Percentiles rank a stretch among this genome's conserved stretches.
phyloP scores from a whole-genome alignment of 2,329 filamentous ascomycete species.

The Colletotrichum nymphaeae region DNA sequence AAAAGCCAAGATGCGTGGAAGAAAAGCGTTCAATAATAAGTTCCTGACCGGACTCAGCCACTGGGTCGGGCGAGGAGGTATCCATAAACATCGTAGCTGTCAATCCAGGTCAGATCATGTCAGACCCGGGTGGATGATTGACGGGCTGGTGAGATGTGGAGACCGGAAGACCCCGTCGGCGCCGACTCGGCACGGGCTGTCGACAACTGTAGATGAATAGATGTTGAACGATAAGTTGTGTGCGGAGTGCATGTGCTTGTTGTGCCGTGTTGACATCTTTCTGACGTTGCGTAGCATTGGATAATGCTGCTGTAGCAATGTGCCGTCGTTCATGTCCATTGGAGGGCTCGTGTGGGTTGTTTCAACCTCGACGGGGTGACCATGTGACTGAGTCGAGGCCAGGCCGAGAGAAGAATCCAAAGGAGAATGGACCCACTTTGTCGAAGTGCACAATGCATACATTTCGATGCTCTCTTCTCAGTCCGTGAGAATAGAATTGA shows the following conservation, averaged over 20 bases:
- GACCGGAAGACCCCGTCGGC: not conserved
- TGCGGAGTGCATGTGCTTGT: not conserved
- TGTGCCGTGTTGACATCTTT: not conserved
- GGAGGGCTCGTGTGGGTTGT: constrained; percentile 13
- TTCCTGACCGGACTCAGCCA: not conserved
- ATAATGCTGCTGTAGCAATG: constrained; percentile 1
- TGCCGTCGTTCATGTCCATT: not conserved
- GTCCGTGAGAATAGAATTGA: not conserved
- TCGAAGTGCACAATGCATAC: not conserved
- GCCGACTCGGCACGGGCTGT: constrained; percentile 17
- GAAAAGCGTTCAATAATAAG: not conserved
- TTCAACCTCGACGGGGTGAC: constrained; percentile 24
- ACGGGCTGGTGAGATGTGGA: not conserved
- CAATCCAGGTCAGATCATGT: not conserved
- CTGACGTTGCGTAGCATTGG: not conserved
- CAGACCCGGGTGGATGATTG: not conserved
- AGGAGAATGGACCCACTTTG: not conserved
- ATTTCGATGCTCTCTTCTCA: not conserved
- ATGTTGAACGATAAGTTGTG: not conserved
- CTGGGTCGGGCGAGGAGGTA: not conserved
- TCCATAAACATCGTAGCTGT: not conserved
- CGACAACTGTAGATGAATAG: not conserved
- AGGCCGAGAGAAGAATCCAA: constrained; percentile 5
- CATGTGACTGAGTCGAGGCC: constrained; percentile 2
- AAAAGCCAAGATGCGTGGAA: not conserved